These are phyloP conservation scores for Dendrothele bispora DNA, from an alignment of 768 basidiomycete genomes.

Conservation along the genomic window DNA sequence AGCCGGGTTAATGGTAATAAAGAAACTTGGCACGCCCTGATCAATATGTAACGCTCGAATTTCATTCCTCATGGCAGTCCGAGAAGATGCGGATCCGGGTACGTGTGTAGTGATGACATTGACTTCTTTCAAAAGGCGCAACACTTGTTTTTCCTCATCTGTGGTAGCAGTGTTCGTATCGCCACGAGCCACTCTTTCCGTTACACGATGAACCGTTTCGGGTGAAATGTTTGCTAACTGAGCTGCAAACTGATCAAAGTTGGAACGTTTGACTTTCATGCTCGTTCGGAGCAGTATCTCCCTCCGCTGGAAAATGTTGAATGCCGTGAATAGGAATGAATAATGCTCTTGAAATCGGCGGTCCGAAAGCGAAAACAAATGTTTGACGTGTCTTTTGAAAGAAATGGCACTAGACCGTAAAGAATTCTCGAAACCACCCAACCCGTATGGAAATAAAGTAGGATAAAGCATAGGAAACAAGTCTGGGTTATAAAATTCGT, in stretches of 20 bases:
- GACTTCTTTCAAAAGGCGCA: slow-evolving; percentile 21
- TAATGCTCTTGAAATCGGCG: slow-evolving; percentile 34
- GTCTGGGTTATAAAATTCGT: slow-evolving; percentile 35
- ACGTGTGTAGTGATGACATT: slow-evolving; percentile 19
- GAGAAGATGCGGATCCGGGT: slow-evolving; percentile 28
- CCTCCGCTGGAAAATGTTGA: slow-evolving; percentile 40
- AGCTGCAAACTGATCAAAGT: slow-evolving; percentile 25
- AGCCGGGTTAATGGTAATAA: slow-evolving; percentile 44
- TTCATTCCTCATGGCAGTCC: slow-evolving; percentile 33
- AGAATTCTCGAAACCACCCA: slow-evolving; percentile 40
- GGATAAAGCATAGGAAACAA: slow-evolving; percentile 44
- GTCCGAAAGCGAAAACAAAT: slow-evolving; percentile 30
- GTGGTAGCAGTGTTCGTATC: slow-evolving; percentile 12
- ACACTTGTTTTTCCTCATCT: slow-evolving; percentile 28
- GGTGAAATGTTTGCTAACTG: slow-evolving; percentile 22
- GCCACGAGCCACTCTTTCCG: slow-evolving; percentile 20
- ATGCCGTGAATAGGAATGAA: slow-evolving; percentile 40
- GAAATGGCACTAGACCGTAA: slow-evolving; percentile 15
- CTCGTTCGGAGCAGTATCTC: slow-evolving; percentile 28
- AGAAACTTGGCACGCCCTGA: slow-evolving; percentile 40
- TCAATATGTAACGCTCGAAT: slow-evolving; percentile 31
- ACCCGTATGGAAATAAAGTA: slow-evolving; percentile 41
- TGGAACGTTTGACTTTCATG: slow-evolving; percentile 23
- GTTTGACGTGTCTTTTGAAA: slow-evolving; percentile 32
- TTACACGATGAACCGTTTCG: slow-evolving; percentile 21